Evolutionary conservation across 1,139 yeast species (phyloP), one percentile per base, ranked within the genome.

Genomic region (Yamadazyma oceani): DNA sequence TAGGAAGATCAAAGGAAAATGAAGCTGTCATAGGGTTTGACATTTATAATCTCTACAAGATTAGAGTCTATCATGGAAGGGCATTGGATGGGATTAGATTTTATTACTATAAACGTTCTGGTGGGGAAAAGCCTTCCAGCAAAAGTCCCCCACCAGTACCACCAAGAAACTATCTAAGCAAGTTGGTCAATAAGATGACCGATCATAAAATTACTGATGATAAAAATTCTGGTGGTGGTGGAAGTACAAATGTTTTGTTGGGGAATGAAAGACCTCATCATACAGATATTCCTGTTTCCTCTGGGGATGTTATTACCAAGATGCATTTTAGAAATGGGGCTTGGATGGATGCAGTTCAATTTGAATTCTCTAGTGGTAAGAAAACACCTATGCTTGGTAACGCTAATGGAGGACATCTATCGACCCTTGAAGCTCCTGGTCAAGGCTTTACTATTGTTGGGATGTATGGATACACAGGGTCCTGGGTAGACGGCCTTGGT

Each of bases 321-420:
- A 67, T 89, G 40, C 71, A 73, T 38, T 65, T 88, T 32, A 71
- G 95, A 45, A 70, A 80, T 36, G 97, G 97, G 5, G 82, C 75
- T 2, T 92, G 97, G 97, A 68, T 92, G 12, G 97, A 92, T 65
- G 96, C 85, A 1, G 64, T 87, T 14, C 95, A 85, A 53, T 78
- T 95, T 14, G 75, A 69, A 44, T 74, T 75, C 17, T 51, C 62
- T 29, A 67, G 63, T 25, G 88, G 88, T 1, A 66, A 76, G 39
- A 45, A 54, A 3, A 73, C 84, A 14, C 65, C 66, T 1, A 64
- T 75, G 75, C 68, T 62, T 43, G 96, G 96, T 16, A 80, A 80
- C 33, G 57, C 64, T 2, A 60, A 63, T 13, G 96, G 96, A 5
- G 97, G 97, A 2, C 76, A 80, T 34, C 57, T 71, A 21, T 76